Conservation (phyloP, 2,329 filamentous ascomycete genomes). For the Parasarocladium wereldwijsianum region DNA sequence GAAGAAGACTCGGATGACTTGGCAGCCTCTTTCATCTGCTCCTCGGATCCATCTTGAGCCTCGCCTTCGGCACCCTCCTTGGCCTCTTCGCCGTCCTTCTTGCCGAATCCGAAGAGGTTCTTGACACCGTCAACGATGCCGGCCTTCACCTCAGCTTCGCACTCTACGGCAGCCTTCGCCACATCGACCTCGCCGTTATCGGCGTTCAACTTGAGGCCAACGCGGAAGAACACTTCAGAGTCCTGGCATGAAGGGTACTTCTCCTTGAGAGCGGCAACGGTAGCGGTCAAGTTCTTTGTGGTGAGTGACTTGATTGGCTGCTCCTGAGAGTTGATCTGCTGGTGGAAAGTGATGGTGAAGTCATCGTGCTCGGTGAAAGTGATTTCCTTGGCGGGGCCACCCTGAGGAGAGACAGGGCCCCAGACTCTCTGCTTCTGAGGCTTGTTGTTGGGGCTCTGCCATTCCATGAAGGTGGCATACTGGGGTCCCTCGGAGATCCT, state of each 20-base stretch:
- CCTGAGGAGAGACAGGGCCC: conserved; percentile 59
- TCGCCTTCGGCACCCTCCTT: conserved; percentile 42
- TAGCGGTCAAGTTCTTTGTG: conserved; percentile 75
- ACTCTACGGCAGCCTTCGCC: conserved; percentile 62
- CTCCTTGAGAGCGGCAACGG: conserved; percentile 63
- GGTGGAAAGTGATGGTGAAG: conserved; percentile 66
- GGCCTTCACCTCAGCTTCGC: conserved; percentile 68
- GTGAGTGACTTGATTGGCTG: conserved; percentile 50
- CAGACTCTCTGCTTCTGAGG: conserved; percentile 71
- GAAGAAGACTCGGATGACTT: conserved; percentile 15
- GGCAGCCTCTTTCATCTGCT: conserved; percentile 27
- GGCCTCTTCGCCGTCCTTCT: conserved; percentile 71
- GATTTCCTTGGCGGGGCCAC: conserved; percentile 66
- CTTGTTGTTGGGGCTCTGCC: conserved; percentile 50
- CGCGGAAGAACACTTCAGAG: conserved; percentile 65
- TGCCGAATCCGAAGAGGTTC: conserved; percentile 87
- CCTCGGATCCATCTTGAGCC: conserved; percentile 18
- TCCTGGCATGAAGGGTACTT: conserved; percentile 60
- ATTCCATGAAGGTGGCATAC: conserved; percentile 65
- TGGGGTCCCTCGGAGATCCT: conserved; percentile 60
- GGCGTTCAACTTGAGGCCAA: conserved; percentile 57
- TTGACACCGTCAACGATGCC: conserved; percentile 88
- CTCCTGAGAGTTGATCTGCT: conserved; percentile 47
- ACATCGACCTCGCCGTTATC: conserved; percentile 72
- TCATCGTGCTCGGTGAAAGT: conserved; percentile 72